These are phyloP conservation scores for Wickerhamomyces sp. DNA, from an alignment of 1,139 yeast genomes.

Conservation along the genomic window DNA sequence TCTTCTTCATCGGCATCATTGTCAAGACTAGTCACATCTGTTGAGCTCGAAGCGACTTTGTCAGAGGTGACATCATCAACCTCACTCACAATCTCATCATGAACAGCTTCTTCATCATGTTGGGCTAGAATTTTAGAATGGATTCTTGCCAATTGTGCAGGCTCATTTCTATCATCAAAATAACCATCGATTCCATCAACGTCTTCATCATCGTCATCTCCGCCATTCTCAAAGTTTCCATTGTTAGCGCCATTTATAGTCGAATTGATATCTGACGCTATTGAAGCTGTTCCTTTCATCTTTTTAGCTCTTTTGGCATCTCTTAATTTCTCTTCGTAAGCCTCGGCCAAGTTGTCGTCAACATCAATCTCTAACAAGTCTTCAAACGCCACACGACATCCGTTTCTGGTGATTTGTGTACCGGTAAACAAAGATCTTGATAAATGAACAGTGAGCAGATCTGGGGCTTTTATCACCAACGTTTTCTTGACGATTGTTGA, in stretches of 20 bases:
- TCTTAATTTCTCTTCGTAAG: conserved; percentile 31
- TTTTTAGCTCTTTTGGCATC: conserved; percentile 13
- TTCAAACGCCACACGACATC: conserved; percentile 65
- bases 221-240: conserved; percentile 21
- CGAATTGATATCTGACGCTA: conserved; percentile 4
- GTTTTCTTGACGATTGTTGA: conserved; percentile 66
- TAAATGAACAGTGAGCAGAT: conserved; percentile 66
- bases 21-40: conserved; percentile 13
- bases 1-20: conserved; percentile 22
- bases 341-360: conserved; percentile 43
- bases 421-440: conserved; percentile 78
- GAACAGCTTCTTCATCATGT: conserved; percentile 29
- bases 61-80: not conserved
- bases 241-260: conserved; percentile 6
- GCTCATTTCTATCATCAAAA: conserved; percentile 21
- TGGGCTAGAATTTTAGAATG: conserved; percentile 20
- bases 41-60: conserved; percentile 4
- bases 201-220: conserved; percentile 20
- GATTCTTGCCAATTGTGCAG: conserved; percentile 18
- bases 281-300: conserved; percentile 4
- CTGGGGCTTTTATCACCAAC: conserved; percentile 61
- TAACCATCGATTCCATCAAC: conserved; percentile 17
- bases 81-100: conserved; percentile 13
- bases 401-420: conserved; percentile 66
- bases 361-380: conserved; percentile 51